These are phyloP conservation scores for Ramaria rubella DNA, from an alignment of 768 basidiomycete genomes.

Conservation along the genomic window DNA sequence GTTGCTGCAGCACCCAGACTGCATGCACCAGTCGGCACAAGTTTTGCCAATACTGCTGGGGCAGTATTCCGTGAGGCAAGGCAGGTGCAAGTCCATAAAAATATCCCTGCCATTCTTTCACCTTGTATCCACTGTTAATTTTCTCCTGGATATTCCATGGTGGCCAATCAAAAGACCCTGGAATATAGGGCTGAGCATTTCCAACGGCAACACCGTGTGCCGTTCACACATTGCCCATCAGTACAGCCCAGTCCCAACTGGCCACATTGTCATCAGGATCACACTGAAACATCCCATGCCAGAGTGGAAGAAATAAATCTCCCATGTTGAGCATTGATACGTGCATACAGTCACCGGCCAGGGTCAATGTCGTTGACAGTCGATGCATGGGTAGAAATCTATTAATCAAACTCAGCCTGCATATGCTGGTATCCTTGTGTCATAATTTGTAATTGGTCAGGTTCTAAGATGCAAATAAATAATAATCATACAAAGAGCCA, in stretches of 20 bases:
- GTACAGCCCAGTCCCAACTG: conserved; percentile 29
- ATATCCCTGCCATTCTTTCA: conserved; percentile 21
- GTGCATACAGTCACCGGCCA: conserved; percentile 36
- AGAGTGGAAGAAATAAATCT: conserved; percentile 30
- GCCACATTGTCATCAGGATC: conserved; percentile 24
- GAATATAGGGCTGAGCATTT: conserved; percentile 26
- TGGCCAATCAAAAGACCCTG: conserved; percentile 35
- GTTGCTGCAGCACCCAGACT: background rate
- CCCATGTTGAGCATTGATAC: conserved; percentile 30
- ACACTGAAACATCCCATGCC: conserved; percentile 31
- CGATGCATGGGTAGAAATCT: conserved; percentile 20
- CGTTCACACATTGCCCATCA: conserved; percentile 27
- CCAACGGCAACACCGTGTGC: conserved; percentile 31
- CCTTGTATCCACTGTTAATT: conserved; percentile 28
- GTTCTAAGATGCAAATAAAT: background rate
- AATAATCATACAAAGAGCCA: background rate
- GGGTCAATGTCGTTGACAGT: background rate
- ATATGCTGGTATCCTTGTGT: conserved; percentile 28
- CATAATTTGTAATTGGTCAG: conserved; percentile 7
- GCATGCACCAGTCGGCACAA: conserved; percentile 14
- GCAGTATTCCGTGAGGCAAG: conserved; percentile 26
- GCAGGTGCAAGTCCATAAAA: conserved; percentile 29
- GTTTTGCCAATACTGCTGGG: conserved; percentile 19
- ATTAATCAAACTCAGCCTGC: conserved; percentile 31
- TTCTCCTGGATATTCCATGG: conserved; percentile 38